Evolutionary conservation across 1,284 basidiomycete species (phyloP).

Genomic region (Earliella scabrosa): DNA sequence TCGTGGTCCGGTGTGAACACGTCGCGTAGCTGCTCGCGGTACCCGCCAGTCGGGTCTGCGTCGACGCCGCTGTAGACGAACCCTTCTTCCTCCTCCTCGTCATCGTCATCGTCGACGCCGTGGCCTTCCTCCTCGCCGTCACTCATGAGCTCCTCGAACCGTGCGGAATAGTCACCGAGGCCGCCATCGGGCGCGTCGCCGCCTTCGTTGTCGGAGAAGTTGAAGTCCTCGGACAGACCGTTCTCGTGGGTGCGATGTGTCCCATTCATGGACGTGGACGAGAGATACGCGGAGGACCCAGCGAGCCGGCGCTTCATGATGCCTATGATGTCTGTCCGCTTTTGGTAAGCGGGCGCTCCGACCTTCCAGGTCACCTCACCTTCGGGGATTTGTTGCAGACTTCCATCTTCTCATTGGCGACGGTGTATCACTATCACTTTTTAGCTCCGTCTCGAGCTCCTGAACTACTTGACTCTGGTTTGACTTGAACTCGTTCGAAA

Average conservation of each 20-base stretch:
- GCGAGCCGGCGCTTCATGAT: constrained; percentile 8
- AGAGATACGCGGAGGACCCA: background rate
- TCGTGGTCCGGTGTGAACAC: constrained; percentile 70
- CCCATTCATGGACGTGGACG: constrained; percentile 39
- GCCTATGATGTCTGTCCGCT: no score
- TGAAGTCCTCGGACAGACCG: constrained; percentile 22
- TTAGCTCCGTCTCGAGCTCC: no score
- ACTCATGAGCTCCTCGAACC: constrained; percentile 74
- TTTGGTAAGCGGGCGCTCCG: no score
- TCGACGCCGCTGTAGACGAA: constrained; percentile 79
- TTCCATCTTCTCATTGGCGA: no score
- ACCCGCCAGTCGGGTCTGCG: constrained; percentile 47
- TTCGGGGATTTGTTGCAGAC: no score
- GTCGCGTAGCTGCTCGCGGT: constrained; percentile 72
- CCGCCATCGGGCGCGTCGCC: constrained; percentile 39
- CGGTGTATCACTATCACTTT: no score
- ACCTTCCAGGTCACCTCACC: no score
- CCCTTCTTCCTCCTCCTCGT: constrained; percentile 59
- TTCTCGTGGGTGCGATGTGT: constrained; percentile 23
- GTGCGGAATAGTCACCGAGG: constrained; percentile 67
- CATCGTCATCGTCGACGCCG: constrained; percentile 42
- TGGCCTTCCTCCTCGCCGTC: constrained; percentile 35
- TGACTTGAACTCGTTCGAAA: no score
- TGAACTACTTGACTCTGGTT: no score
- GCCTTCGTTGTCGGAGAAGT: constrained; percentile 38